Evolutionary conservation across 371 early-diverging fungal species (phyloP).

Genomic region (Conidiobolus incongruus): DNA sequence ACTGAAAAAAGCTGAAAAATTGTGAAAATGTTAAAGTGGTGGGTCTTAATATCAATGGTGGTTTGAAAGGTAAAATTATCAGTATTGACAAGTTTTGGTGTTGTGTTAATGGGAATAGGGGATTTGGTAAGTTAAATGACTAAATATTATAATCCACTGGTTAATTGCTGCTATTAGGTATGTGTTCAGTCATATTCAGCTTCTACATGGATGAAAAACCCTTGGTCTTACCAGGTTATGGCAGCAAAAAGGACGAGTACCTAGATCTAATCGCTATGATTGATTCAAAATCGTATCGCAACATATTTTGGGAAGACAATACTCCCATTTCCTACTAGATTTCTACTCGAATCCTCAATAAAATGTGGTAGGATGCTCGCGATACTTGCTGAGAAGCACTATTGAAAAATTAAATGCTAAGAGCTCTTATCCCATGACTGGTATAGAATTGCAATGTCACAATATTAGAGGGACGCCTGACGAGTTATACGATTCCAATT

Average conservation of each 20-base stretch:
- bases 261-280: slow-evolving; percentile 41
- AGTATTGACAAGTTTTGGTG: slow-evolving; percentile 38
- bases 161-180: too few relatives aligned
- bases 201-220: slow-evolving; percentile 50
- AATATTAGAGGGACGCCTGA: slow-evolving; percentile 51
- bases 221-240: slow-evolving; percentile 13
- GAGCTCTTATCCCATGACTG: slow-evolving; percentile 33
- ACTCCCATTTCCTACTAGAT: slow-evolving; percentile 49
- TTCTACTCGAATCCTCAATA: slow-evolving; percentile 23
- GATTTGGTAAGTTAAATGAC: slow-evolving; percentile 30
- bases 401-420: slow-evolving; percentile 16
- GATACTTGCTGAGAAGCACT: slow-evolving; percentile 28
- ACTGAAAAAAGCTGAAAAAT: too few relatives aligned
- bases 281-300: slow-evolving; percentile 35
- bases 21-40: slow-evolving; percentile 32
- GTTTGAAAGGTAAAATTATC: slow-evolving; percentile 51
- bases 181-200: slow-evolving; percentile 59
- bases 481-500: slow-evolving; percentile 26
- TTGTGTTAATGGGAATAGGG: slow-evolving; percentile 20
- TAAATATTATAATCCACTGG: too few relatives aligned
- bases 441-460: slow-evolving; percentile 64
- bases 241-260: slow-evolving; percentile 18
- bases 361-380: slow-evolving; percentile 39
- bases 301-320: slow-evolving; percentile 55
- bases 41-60: slow-evolving; percentile 56